Evolutionary conservation across 140 eudicot genomes (phyloP).

Genomic region (Ambrosia hybrid): DNA sequence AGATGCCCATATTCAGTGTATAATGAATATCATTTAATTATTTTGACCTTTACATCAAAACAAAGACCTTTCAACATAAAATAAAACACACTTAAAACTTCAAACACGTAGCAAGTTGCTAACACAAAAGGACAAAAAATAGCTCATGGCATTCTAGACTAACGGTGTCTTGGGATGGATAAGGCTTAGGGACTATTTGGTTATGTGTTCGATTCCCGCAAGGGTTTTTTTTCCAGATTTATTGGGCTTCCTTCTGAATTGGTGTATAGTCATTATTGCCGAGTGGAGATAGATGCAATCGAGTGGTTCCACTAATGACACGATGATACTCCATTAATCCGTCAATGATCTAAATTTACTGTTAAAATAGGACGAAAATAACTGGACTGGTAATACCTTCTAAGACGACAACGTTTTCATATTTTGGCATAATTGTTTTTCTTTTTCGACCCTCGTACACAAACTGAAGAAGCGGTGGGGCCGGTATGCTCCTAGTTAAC

Average conservation of each 20-base stretch:
- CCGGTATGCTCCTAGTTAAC: not conserved
- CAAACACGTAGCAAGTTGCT: slow-evolving; percentile 4
- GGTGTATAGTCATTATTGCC: too few species aligned
- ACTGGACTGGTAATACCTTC: too few species aligned
- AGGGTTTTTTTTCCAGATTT: too few species aligned
- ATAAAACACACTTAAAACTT: not conserved
- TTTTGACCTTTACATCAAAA: not conserved
- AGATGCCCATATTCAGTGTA: not conserved
- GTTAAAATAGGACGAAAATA: too few species aligned
- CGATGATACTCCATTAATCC: too few species aligned
- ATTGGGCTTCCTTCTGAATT: too few species aligned
- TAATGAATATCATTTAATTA: slow-evolving; percentile 10
- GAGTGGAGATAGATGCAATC: too few species aligned
- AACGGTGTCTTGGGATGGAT: too few species aligned
- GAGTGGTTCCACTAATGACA: too few species aligned
- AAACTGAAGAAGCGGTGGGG: not conserved
- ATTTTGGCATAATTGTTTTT: not conserved
- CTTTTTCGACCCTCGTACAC: not conserved
- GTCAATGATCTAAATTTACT: too few species aligned
- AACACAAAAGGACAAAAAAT: slow-evolving; percentile 5
- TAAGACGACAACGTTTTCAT: not conserved
- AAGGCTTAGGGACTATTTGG: too few species aligned
- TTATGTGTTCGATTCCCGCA: too few species aligned
- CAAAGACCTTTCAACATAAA: not conserved
- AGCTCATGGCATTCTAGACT: not conserved